Percentiles rank a stretch among this genome's conserved stretches.
Evolutionary conservation across 306 rosid species (phyloP).

Genomic region (Malus asiatica): DNA sequence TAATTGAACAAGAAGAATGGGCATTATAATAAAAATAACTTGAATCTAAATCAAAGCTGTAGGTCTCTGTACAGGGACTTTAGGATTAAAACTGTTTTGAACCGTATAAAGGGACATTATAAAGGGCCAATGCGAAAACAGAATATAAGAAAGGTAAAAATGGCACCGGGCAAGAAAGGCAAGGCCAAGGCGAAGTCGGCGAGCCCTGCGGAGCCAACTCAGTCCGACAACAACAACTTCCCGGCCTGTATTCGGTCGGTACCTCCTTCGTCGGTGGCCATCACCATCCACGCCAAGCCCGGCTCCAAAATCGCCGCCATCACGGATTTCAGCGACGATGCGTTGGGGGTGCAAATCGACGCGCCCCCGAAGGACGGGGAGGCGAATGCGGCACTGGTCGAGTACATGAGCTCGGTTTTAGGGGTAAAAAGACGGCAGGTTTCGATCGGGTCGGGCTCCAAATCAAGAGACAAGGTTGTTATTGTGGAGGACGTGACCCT

Average conservation of each 20-base stretch:
- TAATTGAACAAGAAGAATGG: no score
- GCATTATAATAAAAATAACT: no score
- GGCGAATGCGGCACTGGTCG: conserved; percentile 89
- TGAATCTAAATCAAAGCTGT: no score
- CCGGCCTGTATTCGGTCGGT: conserved; percentile 67
- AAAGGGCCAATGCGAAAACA: no score
- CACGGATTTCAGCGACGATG: conserved; percentile 78
- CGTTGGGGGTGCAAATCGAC: conserved; percentile 82
- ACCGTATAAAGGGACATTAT: no score
- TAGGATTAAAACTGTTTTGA: no score
- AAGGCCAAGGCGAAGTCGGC: conserved; percentile 39
- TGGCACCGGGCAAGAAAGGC: conserved; percentile 74
- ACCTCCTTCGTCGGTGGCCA: conserved; percentile 78
- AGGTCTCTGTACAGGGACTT: no score
- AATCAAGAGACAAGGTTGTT: not conserved
- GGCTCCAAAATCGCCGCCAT: conserved; percentile 78
- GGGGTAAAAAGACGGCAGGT: conserved; percentile 82
- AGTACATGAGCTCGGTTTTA: conserved; percentile 66
- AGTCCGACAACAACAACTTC: conserved; percentile 27
- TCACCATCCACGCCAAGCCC: conserved; percentile 92
- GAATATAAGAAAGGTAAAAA: not conserved
- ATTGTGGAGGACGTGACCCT: conserved; percentile 40
- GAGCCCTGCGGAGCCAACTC: conserved; percentile 20
- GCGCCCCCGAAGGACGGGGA: conserved; percentile 93
- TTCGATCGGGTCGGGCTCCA: conserved; percentile 62